Evolutionary conservation across 768 basidiomycete genomes (phyloP).

Genomic region (Punctularia strigosozonata): DNA sequence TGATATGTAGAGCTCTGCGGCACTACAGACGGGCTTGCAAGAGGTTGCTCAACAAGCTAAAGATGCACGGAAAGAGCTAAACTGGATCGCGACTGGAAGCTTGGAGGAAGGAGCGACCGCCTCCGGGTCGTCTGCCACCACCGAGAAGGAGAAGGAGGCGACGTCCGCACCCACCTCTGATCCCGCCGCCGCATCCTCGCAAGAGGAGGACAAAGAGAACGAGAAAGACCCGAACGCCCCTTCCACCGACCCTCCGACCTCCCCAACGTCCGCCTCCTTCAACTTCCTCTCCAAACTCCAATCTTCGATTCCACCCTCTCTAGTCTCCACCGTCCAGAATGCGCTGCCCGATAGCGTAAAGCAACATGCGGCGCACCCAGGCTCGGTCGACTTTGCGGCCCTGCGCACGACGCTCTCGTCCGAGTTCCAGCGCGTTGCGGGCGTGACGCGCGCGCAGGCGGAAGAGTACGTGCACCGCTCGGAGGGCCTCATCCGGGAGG

Average conservation of each 20-base stretch:
- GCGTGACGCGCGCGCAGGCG: conserved; percentile 60
- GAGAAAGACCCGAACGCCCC: conserved; percentile 3
- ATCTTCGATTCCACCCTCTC: conserved; percentile 61
- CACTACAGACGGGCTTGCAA: not conserved
- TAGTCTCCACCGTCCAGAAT: conserved; percentile 55
- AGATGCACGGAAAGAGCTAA: conserved; percentile 63
- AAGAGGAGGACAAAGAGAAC: conserved; percentile 1
- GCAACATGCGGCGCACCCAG: conserved; percentile 41
- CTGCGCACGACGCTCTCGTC: conserved; percentile 48
- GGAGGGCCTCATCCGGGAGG: conserved; percentile 51
- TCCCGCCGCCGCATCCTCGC: not conserved
- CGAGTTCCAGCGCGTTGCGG: conserved; percentile 68
- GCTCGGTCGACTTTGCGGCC: conserved; percentile 60
- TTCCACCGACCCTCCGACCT: conserved; percentile 3
- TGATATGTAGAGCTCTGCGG: not conserved
- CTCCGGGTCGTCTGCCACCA: conserved; percentile 1
- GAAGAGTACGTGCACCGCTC: conserved; percentile 79
- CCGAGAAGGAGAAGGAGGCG: conserved; percentile 1
- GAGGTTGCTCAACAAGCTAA: not conserved
- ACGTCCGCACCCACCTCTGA: conserved; percentile 9
- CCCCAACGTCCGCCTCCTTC: conserved; percentile 7
- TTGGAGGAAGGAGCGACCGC: conserved; percentile 8
- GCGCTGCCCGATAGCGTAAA: conserved; percentile 57
- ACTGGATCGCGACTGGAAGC: conserved; percentile 37
- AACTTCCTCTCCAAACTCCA: conserved; percentile 62